Base-by-base conservation (phyloP, 2,329 filamentous ascomycete species). In the Trichoderma sp. region DNA sequence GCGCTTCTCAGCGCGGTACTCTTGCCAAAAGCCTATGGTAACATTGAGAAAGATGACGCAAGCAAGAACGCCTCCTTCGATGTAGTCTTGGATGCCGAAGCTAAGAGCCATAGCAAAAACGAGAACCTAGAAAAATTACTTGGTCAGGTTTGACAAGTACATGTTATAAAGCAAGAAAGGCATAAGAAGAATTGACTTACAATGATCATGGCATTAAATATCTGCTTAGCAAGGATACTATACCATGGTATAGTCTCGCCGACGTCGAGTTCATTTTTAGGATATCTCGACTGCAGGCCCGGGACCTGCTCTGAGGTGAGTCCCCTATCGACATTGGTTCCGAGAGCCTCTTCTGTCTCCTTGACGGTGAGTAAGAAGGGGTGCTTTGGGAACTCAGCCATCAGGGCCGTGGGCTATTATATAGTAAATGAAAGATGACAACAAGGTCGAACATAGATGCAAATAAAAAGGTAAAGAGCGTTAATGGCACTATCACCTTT, bases 141-240 rank as follows among this genome's bases (percentile, higher is more conserved):
- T 19, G 5, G 8, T 10, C 13, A 52, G 43, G 7, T 19, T 19
- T 10, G 40, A 35, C 58, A 14, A 66, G 53, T 37, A 21, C 6
- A 3, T 13, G 3, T 5, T 11, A 5, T 52, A 29, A 10, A 3
- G 37, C 10, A 40, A 5, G 6, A 2, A 16, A 21, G 16, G 10
- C 53, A 40, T 16, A n/a, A 19, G 13, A 61, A 43, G 35, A 33
- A 16, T n/a, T 7, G 19, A 13, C 86, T 73, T 80, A 88, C 87
- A 74, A 93, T 79, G 68, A 91, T 91, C 91, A 93, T 93, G 69
- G 91, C 91, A 83, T 94, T 94, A 76, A 89, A 87, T 27, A 93
- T 79, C 77, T 94, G 91, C 74, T 90, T 89, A 69, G 91, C 81
- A 58, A 94, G 81, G 53, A 94, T 92, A 74, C 90, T 94, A 74